These are phyloP conservation scores for Penicillium sp. DNA, from an alignment of 2,329 filamentous ascomycete genomes.

Conservation along the genomic window DNA sequence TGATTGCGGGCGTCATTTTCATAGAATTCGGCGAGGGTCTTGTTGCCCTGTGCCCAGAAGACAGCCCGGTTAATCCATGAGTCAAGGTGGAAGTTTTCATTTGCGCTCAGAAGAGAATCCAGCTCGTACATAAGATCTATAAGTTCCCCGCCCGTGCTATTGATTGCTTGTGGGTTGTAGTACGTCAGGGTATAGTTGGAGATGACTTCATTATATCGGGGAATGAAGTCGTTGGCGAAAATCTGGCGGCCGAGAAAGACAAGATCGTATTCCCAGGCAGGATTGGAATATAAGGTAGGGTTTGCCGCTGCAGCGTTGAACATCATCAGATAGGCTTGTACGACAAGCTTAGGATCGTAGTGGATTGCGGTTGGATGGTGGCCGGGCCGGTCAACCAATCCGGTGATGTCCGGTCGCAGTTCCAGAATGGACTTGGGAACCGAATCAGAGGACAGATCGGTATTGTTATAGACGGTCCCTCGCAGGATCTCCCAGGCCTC, in stretches of 20 bases:
- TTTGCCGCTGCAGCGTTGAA: conserved; percentile 36
- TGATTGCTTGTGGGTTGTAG: conserved; percentile 21
- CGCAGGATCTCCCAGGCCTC: too few relatives aligned
- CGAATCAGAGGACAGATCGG: conserved; percentile 39
- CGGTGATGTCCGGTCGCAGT: conserved; percentile 44
- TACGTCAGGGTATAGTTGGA: conserved; percentile 30
- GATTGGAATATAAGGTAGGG: conserved; percentile 40
- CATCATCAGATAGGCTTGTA: conserved; percentile 43
- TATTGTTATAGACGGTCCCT: conserved; percentile 51
- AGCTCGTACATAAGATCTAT: conserved; percentile 37
- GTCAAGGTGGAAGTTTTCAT: conserved; percentile 44
- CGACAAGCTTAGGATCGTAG: conserved; percentile 42
- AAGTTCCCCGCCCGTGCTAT: conserved; percentile 30
- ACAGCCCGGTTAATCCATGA: conserved; percentile 46
- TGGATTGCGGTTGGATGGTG: conserved; percentile 35
- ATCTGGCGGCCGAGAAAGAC: conserved; percentile 53
- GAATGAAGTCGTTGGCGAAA: conserved; percentile 47
- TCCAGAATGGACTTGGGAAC: conserved; percentile 51
- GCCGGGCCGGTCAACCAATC: conserved; percentile 41
- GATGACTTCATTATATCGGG: conserved; percentile 40
- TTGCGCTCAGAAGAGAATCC: conserved; percentile 45
- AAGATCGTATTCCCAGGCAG: conserved; percentile 48
- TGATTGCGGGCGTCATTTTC: conserved; percentile 53
- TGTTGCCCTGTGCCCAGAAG: conserved; percentile 25
- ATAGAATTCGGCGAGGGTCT: conserved; percentile 36